Evolutionary conservation across 2,329 filamentous ascomycete genomes (phyloP).

Genomic region (Penicillium sp.): DNA sequence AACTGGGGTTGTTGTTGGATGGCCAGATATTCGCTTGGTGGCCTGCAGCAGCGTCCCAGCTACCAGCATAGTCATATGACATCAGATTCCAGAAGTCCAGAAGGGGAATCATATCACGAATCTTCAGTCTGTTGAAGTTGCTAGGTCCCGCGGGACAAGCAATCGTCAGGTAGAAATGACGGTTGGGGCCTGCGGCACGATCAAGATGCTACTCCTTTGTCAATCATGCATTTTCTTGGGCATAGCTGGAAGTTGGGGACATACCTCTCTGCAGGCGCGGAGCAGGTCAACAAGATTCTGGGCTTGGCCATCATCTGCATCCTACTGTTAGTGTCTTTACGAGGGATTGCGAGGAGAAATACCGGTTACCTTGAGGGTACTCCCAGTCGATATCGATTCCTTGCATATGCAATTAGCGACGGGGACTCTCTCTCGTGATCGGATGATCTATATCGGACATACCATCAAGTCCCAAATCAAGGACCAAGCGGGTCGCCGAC

Average conservation of each 20-base stretch:
- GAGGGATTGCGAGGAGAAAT: background rate
- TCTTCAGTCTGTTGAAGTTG: constrained; percentile 49
- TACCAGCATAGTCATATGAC: constrained; percentile 85
- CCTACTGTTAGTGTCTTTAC: constrained; percentile 12
- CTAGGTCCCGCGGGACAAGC: constrained; percentile 53
- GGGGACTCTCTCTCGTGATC: constrained; percentile 9
- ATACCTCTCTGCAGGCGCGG: constrained; percentile 46
- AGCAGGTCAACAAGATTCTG: constrained; percentile 49
- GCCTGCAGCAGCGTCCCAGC: constrained; percentile 73
- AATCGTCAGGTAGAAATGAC: constrained; percentile 54
- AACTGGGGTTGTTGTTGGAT: constrained; percentile 60
- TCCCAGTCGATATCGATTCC: constrained; percentile 55
- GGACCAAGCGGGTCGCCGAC: constrained; percentile 72
- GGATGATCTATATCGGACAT: background rate
- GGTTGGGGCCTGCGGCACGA: constrained; percentile 42
- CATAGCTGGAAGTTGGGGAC: background rate
- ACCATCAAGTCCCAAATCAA: constrained; percentile 71
- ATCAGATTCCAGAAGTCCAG: constrained; percentile 65
- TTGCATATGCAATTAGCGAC: constrained; percentile 15
- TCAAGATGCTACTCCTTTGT: constrained; percentile 37
- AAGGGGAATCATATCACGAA: constrained; percentile 51
- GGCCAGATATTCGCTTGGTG: constrained; percentile 82
- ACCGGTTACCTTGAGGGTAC: constrained; percentile 43
- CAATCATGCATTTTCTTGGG: constrained; percentile 1
- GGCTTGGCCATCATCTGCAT: constrained; percentile 47